Percentiles rank a stretch among this genome's conserved stretches.
Conservation (phyloP, 345 rosid species). For the Rhodamnia argentea region DNA sequence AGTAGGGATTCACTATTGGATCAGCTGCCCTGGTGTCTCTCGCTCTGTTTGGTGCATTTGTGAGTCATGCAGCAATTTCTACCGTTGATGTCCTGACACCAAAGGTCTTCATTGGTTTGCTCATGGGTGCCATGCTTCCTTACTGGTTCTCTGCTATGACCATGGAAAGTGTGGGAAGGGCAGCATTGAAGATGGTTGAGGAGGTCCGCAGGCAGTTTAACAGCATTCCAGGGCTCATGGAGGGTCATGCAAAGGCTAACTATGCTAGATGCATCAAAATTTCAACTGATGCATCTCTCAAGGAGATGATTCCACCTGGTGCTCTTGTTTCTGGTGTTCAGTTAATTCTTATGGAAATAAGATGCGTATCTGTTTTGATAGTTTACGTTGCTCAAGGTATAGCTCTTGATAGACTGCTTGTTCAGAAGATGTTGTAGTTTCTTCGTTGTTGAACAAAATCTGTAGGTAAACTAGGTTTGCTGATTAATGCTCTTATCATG, state of each 20-base stretch:
- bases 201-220: slow-evolving; percentile 26
- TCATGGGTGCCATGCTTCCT: slow-evolving; percentile 30
- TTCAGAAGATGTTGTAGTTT: too few relatives aligned
- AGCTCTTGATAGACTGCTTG: too few relatives aligned
- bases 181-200: slow-evolving; percentile 23
- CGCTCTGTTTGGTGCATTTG: slow-evolving; percentile 28
- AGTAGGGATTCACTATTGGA: slow-evolving; percentile 22
- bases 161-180: slow-evolving; percentile 32
- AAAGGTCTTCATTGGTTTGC: slow-evolving; percentile 24
- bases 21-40: slow-evolving; percentile 32
- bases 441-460: too few relatives aligned
- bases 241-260: slow-evolving; percentile 16
- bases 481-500: too few relatives aligned
- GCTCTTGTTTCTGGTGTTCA: slow-evolving; percentile 10
- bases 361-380: too few relatives aligned
- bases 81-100: slow-evolving; percentile 23
- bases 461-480: too few relatives aligned
- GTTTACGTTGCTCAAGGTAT: too few relatives aligned
- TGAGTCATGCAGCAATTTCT: slow-evolving; percentile 24
- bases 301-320: slow-evolving; percentile 26
- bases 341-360: too few relatives aligned
- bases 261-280: slow-evolving; percentile 28
- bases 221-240: slow-evolving; percentile 16
- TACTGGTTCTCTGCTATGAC: slow-evolving; percentile 32
- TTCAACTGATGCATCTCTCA: slow-evolving; percentile 26